A percentile compares a stretch with the other conserved stretches of the same genome.
Evolutionary conservation across 192 early-diverging fungal genomes (phyloP).

Genomic region (Coemansia sp.): DNA sequence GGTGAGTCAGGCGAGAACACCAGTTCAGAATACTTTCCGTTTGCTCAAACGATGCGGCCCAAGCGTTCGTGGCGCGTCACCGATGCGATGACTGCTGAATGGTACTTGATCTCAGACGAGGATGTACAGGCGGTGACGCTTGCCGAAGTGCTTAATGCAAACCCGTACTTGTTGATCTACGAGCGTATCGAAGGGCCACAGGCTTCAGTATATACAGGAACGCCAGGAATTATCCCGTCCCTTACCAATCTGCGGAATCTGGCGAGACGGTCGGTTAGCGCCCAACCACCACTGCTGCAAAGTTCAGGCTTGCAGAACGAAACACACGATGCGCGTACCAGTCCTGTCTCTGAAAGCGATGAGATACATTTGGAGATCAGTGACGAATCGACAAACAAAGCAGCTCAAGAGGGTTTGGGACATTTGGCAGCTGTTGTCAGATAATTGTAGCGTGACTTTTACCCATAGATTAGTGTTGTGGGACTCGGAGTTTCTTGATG

Average conservation of each 20-base stretch:
- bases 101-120: slow-evolving; percentile 73
- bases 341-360: slow-evolving; percentile 3
- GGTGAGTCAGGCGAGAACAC: slow-evolving; percentile 25
- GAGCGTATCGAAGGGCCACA: slow-evolving; percentile 56
- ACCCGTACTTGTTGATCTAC: slow-evolving; percentile 74
- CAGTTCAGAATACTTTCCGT: slow-evolving; percentile 9
- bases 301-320: not conserved
- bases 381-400: not conserved
- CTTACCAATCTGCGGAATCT: slow-evolving; percentile 45
- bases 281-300: slow-evolving; percentile 17
- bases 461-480: slow-evolving; percentile 19
- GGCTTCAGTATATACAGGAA: slow-evolving; percentile 25
- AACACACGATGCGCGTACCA: not conserved
- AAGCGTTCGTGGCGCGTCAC: slow-evolving; percentile 48
- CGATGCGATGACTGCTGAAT: slow-evolving; percentile 54
- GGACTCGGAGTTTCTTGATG: not conserved
- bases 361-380: not conserved
- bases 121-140: slow-evolving; percentile 61
- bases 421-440: not conserved
- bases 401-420: not conserved
- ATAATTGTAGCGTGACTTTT: slow-evolving; percentile 1
- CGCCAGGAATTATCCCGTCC: slow-evolving; percentile 45
- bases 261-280: slow-evolving; percentile 39
- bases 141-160: slow-evolving; percentile 64
- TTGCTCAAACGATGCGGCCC: slow-evolving; percentile 24